A percentile compares a stretch with the other conserved stretches of the same genome.
Conservation (phyloP, 176 grass and related monocot species). For the Phoenix roebelenii region DNA sequence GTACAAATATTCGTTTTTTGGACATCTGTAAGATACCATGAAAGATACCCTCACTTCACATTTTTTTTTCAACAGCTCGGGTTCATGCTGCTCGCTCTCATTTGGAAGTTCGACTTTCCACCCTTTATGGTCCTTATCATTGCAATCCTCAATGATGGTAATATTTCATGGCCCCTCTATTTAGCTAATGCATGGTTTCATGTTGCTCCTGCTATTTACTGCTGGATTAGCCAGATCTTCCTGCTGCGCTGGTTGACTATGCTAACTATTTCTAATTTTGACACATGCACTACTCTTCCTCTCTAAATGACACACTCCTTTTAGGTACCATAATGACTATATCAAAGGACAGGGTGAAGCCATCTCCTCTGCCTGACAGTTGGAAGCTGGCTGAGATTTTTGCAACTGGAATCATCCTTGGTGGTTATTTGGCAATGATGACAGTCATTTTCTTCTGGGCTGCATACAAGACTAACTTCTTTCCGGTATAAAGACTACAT, state of each 20-base stretch:
- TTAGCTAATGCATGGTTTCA: constrained; percentile 1
- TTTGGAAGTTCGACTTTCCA: constrained; percentile 85
- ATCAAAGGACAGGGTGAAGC: constrained; percentile 89
- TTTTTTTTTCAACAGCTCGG: constrained; percentile 51
- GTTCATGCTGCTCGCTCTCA: constrained; percentile 84
- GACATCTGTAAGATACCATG: too few relatives aligned
- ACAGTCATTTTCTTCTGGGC: constrained; percentile 97
- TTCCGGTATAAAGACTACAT: constrained; percentile 33
- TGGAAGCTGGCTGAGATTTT: constrained; percentile 95
- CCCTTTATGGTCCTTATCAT: constrained; percentile 96
- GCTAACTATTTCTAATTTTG: too few relatives aligned
- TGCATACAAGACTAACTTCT: constrained; percentile 80
- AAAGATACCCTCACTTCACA: too few relatives aligned
- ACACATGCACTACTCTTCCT: too few relatives aligned
- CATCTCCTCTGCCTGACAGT: constrained; percentile 73
- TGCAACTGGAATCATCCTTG: constrained; percentile 71
- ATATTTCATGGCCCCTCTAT: neutral
- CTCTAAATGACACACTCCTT: too few relatives aligned
- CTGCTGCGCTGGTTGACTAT: too few relatives aligned
- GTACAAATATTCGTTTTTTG: too few relatives aligned
- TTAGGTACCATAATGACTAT: constrained; percentile 94
- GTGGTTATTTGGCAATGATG: constrained; percentile 79
- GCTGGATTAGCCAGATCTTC: too few relatives aligned
- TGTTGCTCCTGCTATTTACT: neutral
- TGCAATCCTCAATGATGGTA: constrained; percentile 93